A percentile compares a stretch with the other conserved stretches of the same genome.
Conservation (phyloP, 371 early-diverging fungal species). For the Lichtheimia ornata region DNA sequence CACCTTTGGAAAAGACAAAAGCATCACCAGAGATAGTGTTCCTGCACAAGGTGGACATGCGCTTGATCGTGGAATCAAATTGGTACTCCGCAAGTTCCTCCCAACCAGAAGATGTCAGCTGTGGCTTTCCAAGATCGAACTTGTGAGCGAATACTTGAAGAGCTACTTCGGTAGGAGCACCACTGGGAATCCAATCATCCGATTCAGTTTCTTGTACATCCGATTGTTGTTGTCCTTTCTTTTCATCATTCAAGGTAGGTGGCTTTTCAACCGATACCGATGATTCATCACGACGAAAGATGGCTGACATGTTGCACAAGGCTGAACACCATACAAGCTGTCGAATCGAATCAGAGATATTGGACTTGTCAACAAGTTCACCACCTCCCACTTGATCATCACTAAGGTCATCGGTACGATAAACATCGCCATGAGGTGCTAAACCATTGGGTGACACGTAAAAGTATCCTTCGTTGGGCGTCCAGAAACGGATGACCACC, state of each 20-base stretch:
- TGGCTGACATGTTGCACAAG: conserved; percentile 60
- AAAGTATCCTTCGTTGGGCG: conserved; percentile 60
- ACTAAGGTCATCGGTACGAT: conserved; percentile 16
- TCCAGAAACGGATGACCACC: conserved; percentile 61
- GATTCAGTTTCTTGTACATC: conserved; percentile 37
- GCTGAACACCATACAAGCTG: conserved; percentile 45
- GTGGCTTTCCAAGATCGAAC: conserved; percentile 61
- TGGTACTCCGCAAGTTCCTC: conserved; percentile 71
- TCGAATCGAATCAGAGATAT: conserved; percentile 1
- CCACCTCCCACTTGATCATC: conserved; percentile 6
- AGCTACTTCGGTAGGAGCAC: conserved; percentile 52
- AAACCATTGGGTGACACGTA: conserved; percentile 62
- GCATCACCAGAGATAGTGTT: conserved; percentile 39
- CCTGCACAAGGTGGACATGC: conserved; percentile 60
- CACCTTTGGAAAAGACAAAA: conserved; percentile 67
- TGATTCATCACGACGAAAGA: conserved; percentile 26
- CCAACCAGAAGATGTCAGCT: conserved; percentile 44
- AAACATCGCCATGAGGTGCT: conserved; percentile 63
- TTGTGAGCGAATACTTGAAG: conserved; percentile 73
- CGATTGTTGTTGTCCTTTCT: conserved; percentile 22
- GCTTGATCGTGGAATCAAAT: conserved; percentile 78
- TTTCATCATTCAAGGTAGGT: conserved; percentile 26
- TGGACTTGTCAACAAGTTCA: conserved; percentile 18
- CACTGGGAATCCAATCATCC: conserved; percentile 25
- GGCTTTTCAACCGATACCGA: conserved; percentile 22